Percentiles rank a stretch among this genome's conserved stretches.
phyloP scores from a whole-genome alignment of 2,329 filamentous ascomycete species.

The Emydomyces testavorans region DNA sequence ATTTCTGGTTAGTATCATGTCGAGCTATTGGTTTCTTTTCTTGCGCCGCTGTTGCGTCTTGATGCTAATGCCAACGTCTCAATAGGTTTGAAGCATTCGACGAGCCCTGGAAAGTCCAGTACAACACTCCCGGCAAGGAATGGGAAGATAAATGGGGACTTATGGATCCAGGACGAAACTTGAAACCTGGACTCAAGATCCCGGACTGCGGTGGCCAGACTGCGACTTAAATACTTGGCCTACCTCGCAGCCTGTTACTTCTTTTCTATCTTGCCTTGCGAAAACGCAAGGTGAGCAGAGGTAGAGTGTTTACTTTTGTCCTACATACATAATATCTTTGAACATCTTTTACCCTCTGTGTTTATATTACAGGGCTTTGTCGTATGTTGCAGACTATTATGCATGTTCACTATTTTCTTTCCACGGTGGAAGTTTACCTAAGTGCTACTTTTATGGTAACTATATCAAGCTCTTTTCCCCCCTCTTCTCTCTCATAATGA shows the following conservation, averaged over 20 bases:
- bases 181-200: constrained; percentile 75
- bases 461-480: too few relatives aligned
- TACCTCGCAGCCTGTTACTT: too few relatives aligned
- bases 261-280: background rate
- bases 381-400: background rate
- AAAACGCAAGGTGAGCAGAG: background rate
- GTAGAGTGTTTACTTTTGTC: constrained; percentile 6
- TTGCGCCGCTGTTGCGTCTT: background rate
- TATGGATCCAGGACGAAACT: constrained; percentile 69
- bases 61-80: background rate
- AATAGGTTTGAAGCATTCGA: constrained; percentile 81
- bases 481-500: background rate
- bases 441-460: background rate
- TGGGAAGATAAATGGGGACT: constrained; percentile 97
- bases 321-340: background rate
- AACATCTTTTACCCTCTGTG: background rate
- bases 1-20: too few relatives aligned
- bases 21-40: constrained; percentile 14
- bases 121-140: constrained; percentile 54
- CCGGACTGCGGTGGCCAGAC: constrained; percentile 74
- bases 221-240: constrained; percentile 25
- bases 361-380: background rate
- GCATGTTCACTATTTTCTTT: background rate
- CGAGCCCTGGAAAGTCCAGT: constrained; percentile 82
- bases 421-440: background rate